These are phyloP conservation scores for Stromatinia cepivora DNA, from an alignment of 2,329 filamentous ascomycete genomes.

Conservation along the genomic window DNA sequence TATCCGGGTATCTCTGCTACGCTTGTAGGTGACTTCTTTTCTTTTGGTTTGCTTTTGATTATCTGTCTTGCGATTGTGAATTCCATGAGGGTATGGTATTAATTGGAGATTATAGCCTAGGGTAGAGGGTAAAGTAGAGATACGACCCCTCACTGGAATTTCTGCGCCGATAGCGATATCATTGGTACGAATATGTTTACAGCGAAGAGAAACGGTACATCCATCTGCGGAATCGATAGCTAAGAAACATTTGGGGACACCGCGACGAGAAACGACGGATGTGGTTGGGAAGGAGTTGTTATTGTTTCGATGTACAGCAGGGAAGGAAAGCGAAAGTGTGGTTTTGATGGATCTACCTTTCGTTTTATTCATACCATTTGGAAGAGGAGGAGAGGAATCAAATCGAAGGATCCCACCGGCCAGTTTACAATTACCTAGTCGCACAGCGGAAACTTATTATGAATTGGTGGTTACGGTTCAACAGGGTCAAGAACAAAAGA, in stretches of 20 bases:
- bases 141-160: slow-evolving; percentile 80
- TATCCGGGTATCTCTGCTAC: slow-evolving; percentile 98
- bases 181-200: slow-evolving; percentile 89
- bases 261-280: slow-evolving; percentile 86
- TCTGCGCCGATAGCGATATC: slow-evolving; percentile 89
- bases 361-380: slow-evolving; percentile 95
- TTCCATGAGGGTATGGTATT: slow-evolving; percentile 27
- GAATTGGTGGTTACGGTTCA: slow-evolving; percentile 95
- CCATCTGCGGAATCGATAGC: slow-evolving; percentile 92
- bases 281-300: slow-evolving; percentile 95
- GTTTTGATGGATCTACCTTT: slow-evolving; percentile 97
- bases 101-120: slow-evolving; percentile 66
- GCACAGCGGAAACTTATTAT: slow-evolving; percentile 96
- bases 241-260: slow-evolving; percentile 86
- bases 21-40: slow-evolving; percentile 64
- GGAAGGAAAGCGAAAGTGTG: slow-evolving; percentile 83
- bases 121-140: slow-evolving; percentile 97
- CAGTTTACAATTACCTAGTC: slow-evolving; percentile 83
- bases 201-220: slow-evolving; percentile 93
- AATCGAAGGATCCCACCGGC: slow-evolving; percentile 89
- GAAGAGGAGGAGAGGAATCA: slow-evolving; percentile 84
- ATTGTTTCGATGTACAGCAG: slow-evolving; percentile 80
- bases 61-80: slow-evolving; percentile 24
- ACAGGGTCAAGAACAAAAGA: slow-evolving; percentile 85
- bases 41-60: slow-evolving; percentile 24